Conservation (phyloP, 495 filamentous ascomycete species). For the Tetracladium setigerum region DNA sequence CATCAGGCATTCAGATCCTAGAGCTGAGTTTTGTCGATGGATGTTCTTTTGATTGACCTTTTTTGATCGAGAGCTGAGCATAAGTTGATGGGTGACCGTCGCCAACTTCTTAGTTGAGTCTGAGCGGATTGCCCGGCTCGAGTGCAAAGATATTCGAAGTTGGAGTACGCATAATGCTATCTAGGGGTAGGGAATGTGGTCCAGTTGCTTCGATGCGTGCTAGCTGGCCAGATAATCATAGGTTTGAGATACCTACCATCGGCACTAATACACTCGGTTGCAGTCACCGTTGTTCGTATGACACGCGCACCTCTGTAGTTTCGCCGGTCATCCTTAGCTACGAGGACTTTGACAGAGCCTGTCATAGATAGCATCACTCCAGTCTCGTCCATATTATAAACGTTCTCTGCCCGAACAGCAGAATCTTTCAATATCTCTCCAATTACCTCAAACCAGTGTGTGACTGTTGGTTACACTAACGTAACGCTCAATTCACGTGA, state of each 20-base stretch:
- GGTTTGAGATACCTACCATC: slow-evolving; percentile 5
- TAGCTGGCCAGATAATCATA: slow-evolving; percentile 30
- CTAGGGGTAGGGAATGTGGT: slow-evolving; percentile 24
- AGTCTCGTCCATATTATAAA: slow-evolving; percentile 29
- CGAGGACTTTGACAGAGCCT: slow-evolving; percentile 28
- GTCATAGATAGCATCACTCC: slow-evolving; percentile 25
- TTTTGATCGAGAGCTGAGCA: no score
- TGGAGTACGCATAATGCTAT: slow-evolving; percentile 16
- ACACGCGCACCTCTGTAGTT: slow-evolving; percentile 23
- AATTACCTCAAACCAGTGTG: slow-evolving; percentile 29
- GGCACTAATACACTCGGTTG: slow-evolving; percentile 8
- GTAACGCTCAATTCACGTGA: no score
- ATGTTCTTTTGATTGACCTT: no score
- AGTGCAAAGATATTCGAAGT: slow-evolving; percentile 9
- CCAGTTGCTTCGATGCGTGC: slow-evolving; percentile 25
- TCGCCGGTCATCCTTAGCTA: slow-evolving; percentile 25
- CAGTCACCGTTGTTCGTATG: slow-evolving; percentile 14
- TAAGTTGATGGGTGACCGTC: no score
- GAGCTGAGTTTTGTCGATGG: no score
- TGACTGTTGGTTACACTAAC: no score
- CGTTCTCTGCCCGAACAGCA: slow-evolving; percentile 21
- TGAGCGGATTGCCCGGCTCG: no score
- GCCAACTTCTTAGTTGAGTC: no score
- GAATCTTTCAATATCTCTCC: slow-evolving; percentile 20
- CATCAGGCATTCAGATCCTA: no score